phyloP scores from a whole-genome alignment of 192 early-diverging fungal species.

The Spizellomyces sp. region DNA sequence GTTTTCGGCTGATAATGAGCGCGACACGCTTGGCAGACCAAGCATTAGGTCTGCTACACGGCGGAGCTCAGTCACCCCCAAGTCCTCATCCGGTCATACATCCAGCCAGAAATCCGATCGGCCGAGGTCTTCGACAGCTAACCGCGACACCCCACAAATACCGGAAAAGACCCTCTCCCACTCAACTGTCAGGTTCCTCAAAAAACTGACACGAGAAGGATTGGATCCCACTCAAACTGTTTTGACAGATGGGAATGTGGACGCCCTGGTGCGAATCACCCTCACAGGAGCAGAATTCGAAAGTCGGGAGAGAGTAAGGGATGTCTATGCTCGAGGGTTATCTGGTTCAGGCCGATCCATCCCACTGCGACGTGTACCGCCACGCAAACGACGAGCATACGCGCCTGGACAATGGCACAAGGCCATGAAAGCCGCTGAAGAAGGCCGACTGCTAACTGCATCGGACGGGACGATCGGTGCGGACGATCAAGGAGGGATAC shows the following conservation, averaged over 20 bases:
- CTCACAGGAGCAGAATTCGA: conserved; percentile 30
- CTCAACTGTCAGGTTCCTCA: conserved; percentile 40
- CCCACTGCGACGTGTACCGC: not conserved
- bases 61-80: no score
- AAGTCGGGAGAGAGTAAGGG: not conserved
- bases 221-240: not conserved
- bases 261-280: conserved; percentile 22
- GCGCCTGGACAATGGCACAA: not conserved
- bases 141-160: no score
- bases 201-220: conserved; percentile 39
- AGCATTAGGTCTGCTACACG: no score
- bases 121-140: not conserved
- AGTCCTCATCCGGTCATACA: not conserved
- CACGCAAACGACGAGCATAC: not conserved
- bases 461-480: not conserved
- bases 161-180: conserved; percentile 27
- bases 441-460: not conserved
- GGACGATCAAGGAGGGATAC: not conserved
- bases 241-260: conserved; percentile 18
- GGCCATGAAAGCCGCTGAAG: not conserved
- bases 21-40: no score
- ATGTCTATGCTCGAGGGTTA: not conserved
- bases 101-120: not conserved
- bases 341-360: not conserved
- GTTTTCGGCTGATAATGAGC: no score